Conservation (phyloP, 2,329 filamentous ascomycete species). For the Fusarium clavum region DNA sequence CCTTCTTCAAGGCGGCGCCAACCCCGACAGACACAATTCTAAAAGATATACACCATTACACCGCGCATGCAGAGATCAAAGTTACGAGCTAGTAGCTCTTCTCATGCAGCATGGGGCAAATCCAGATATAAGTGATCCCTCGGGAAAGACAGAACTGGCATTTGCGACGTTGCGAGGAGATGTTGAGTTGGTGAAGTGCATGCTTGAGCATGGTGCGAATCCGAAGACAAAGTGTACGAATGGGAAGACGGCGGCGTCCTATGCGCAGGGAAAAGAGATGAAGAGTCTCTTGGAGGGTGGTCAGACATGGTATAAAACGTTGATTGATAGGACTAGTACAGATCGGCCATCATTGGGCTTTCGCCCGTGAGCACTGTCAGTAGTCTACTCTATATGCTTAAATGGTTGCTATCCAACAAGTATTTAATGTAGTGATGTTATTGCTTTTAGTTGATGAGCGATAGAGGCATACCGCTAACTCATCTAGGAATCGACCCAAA, state of each 20-base stretch:
- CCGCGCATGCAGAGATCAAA: neutral
- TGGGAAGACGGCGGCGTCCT: constrained; percentile 7
- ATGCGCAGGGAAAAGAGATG: neutral
- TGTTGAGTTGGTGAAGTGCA: neutral
- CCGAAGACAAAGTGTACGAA: constrained; percentile 7
- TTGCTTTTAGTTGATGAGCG: too few species aligned
- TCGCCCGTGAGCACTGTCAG: neutral
- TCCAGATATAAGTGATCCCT: rapidly evolving
- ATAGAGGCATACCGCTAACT: too few species aligned
- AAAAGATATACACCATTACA: neutral
- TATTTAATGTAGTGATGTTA: too few species aligned
- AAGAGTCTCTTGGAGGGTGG: neutral
- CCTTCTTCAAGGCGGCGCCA: neutral
- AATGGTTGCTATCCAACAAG: too few species aligned
- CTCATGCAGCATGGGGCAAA: neutral
- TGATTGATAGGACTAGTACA: neutral
- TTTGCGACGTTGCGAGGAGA: neutral
- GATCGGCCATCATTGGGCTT: neutral
- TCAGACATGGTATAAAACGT: neutral
- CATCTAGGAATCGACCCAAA: too few species aligned
- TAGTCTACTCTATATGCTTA: too few species aligned
- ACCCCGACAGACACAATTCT: neutral
- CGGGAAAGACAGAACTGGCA: neutral
- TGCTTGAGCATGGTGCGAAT: constrained; percentile 3
- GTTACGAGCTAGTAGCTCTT: neutral